These are phyloP conservation scores for Aspergillus cristatus DNA, from an alignment of 495 filamentous ascomycete species.

Conservation along the genomic window DNA sequence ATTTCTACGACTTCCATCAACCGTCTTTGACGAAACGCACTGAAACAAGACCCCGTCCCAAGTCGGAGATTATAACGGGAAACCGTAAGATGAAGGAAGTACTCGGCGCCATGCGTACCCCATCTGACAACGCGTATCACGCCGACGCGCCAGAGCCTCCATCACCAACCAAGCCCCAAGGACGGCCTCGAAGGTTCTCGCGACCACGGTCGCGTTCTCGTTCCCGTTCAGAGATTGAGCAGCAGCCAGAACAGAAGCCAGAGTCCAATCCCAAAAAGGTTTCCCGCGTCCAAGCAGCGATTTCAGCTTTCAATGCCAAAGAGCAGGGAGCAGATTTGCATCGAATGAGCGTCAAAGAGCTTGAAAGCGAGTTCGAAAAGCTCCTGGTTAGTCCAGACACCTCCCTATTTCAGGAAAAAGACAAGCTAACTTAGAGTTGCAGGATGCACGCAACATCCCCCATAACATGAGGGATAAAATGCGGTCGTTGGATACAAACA, in stretches of 20 bases:
- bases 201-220: no score
- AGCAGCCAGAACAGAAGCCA: conserved; percentile 16
- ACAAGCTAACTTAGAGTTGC: conserved; percentile 32
- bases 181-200: conserved; percentile 13
- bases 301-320: conserved; percentile 51
- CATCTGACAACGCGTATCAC: conserved; percentile 14
- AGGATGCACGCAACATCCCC: conserved; percentile 85
- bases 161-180: conserved; percentile 13
- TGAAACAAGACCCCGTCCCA: conserved; percentile 39
- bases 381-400: conserved; percentile 26
- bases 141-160: conserved; percentile 7
- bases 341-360: conserved; percentile 35
- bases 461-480: conserved; percentile 90
- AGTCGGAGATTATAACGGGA: conserved; percentile 39
- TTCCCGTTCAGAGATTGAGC: conserved; percentile 14
- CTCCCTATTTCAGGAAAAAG: background rate
- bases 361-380: conserved; percentile 43
- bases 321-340: conserved; percentile 33
- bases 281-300: conserved; percentile 56
- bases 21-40: conserved; percentile 41
- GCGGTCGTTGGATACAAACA: conserved; percentile 74
- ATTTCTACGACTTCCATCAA: conserved; percentile 50
- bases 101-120: conserved; percentile 16
- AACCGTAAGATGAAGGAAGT: conserved; percentile 31
- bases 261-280: conserved; percentile 30